A percentile compares a stretch with the other conserved stretches of the same genome.
phyloP scores from a whole-genome alignment of 495 filamentous ascomycete genomes.

The Podospora didyma region DNA sequence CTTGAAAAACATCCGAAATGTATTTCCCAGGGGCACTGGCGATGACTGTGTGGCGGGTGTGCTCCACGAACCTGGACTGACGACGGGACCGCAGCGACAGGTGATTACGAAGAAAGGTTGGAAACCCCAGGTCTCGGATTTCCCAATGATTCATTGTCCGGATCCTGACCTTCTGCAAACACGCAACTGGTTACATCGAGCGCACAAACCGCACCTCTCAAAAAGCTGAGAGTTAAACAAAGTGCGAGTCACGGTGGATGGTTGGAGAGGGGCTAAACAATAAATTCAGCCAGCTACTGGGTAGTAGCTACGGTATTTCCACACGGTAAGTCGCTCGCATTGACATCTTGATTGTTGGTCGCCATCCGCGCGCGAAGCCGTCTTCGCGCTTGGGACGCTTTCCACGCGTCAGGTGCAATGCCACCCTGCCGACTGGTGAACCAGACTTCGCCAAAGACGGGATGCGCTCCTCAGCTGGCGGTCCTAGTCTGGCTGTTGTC shows the following conservation, averaged over 20 bases:
- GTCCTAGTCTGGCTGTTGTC: not conserved
- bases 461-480: not conserved
- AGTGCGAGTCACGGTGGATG: not conserved
- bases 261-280: not conserved
- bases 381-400: slow-evolving; percentile 16
- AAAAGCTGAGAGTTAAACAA: no score
- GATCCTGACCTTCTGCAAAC: not conserved
- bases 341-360: slow-evolving; percentile 19
- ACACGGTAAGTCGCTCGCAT: slow-evolving; percentile 11
- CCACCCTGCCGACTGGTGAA: slow-evolving; percentile 14
- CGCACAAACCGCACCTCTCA: no score
- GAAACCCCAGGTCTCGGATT: not conserved
- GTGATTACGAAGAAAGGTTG: not conserved
- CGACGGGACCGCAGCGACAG: not conserved
- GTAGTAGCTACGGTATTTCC: no score
- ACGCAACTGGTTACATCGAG: not conserved
- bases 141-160: not conserved
- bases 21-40: not conserved
- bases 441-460: slow-evolving; percentile 6
- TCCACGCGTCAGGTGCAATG: slow-evolving; percentile 22
- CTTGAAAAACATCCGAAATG: slow-evolving; percentile 21
- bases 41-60: not conserved
- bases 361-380: slow-evolving; percentile 8
- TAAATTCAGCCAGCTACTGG: not conserved
- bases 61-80: not conserved